Base-by-base conservation (phyloP, 2,329 filamentous ascomycete genomes). In the Colletotrichum musae region DNA sequence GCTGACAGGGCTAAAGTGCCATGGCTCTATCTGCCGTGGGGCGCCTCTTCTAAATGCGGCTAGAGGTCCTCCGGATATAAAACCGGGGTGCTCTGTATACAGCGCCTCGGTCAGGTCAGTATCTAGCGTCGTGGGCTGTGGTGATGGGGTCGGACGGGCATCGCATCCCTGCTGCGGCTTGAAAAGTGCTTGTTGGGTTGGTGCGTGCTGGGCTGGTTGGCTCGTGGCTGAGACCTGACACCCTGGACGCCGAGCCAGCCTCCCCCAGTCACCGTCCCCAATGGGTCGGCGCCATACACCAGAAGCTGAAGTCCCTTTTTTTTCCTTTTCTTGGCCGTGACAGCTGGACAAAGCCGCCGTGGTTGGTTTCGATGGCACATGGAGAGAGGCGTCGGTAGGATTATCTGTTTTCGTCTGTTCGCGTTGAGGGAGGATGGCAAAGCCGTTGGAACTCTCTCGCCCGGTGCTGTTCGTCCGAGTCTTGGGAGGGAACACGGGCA, bases 221-320 rank as follows among this genome's bases (percentile, higher is more conserved):
- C 41, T 26, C 28, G 51, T 69, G 66, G 62, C 66, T 69, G 66
- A 69, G 62, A 57, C 62, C 65, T 52, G 41, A 63, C 54, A 64
- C 48, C 65, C 65, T 65, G 48, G 54, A 52, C 48, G 18, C 51
- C 41, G 66, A 60, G 39, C 43, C 62, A 66, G 56, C 56, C 53
- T 52, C 43, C 32, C 32, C 41, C 57, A 36, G 43, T 53, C 48
- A 28, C 63, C 24, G 18, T 43, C 36, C 12, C 16, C 36, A 51
- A 21, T 50, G 45, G 48, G 43, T 21, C 50, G 32, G 28, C 61
- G 43, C 50, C 43, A 48, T 36, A 43, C 43, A 66, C 36, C 43
- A 66, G 41, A 21, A 57, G 56, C 62, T 66, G 51, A 68, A 24
- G 39, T 58, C 24, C 47, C 28, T 52, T 52, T 16, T 39, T 24